Evolutionary conservation across 2,329 filamentous ascomycete species (phyloP), one percentile per base, ranked within the genome.

Genomic region (Arthrobotrys sinensis): DNA sequence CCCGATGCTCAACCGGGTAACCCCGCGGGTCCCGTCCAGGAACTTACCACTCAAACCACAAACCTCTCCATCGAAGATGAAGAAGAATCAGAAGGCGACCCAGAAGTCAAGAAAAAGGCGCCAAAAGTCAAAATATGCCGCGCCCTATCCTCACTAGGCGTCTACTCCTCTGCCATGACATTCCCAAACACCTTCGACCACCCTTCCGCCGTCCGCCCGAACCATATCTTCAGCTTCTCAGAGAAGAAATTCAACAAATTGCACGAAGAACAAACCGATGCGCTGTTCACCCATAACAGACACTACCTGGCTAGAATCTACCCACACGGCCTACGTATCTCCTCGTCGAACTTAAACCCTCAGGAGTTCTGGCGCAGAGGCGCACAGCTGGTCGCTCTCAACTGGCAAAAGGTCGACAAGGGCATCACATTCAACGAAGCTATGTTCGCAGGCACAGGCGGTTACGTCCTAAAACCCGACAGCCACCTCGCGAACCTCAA

Each of bases 381-480:
- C 12, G 88, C 90, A 0, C 90, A 91, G 81, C 88, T 91, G 69
- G 89, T 91, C 11, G 90, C 90, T 0, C 84, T 92, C 79, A 91
- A 91, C 81, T 92, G 90, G 89, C 90, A 92, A 81, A 88, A 87
- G 69, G 86, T 88, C 72, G 90, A 91, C 81, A 88, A 88, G 53
- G 90, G 89, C 16, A 90, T 90, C 87, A 91, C 91, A 89, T 87
- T 91, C 36, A 91, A 91, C 80, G 87, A 90, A 79, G 90, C 86
- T 67, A 91, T 91, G 88, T 92, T 92, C 79, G 85, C 86, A 3
- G 88, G 87, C 1, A 88, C 87, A 2, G 85, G 85, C 38, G 90
- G 90, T 14, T 91, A 89, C 87, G 87, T 89, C 2, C 85, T 90
- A 28, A 91, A 91, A 83, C 90, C 90, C 0, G 82, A 85, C 60